A percentile compares a stretch with the other conserved stretches of the same genome.
These are phyloP conservation scores for Fusarium nematophilum DNA, from an alignment of 2,329 filamentous ascomycete genomes.

Conservation along the genomic window DNA sequence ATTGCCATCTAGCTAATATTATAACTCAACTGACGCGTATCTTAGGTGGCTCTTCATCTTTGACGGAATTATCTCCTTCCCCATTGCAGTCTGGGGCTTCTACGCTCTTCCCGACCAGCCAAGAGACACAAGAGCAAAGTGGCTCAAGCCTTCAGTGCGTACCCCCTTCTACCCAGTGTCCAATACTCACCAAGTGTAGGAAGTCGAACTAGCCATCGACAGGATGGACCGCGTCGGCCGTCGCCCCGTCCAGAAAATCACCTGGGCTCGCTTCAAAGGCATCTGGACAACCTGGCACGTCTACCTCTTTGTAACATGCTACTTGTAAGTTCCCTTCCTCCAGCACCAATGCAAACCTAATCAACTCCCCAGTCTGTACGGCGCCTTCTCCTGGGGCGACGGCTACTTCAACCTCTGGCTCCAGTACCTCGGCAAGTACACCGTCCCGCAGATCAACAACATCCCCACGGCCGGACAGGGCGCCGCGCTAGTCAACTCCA, in stretches of 20 bases:
- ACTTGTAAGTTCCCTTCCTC: slow-evolving; percentile 5
- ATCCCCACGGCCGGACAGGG: slow-evolving; percentile 51
- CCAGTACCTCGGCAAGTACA: slow-evolving; percentile 47
- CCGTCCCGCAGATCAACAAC: slow-evolving; percentile 54
- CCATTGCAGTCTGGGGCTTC: slow-evolving; percentile 32
- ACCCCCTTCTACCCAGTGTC: neutral
- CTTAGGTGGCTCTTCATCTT: slow-evolving; percentile 55
- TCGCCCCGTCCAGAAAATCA: slow-evolving; percentile 17
- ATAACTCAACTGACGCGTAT: neutral
- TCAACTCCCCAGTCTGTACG: slow-evolving; percentile 1
- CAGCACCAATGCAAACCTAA: neutral
- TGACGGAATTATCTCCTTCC: slow-evolving; percentile 41
- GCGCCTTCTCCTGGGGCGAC: slow-evolving; percentile 22
- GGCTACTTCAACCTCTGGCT: slow-evolving; percentile 54
- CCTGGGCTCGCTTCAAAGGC: slow-evolving; percentile 20
- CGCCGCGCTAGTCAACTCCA: slow-evolving; percentile 20
- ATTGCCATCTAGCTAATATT: fast-evolving
- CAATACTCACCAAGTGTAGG: slow-evolving; percentile 2
- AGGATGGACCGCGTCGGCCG: slow-evolving; percentile 21
- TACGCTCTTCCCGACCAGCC: slow-evolving; percentile 28
- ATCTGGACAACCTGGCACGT: slow-evolving; percentile 26
- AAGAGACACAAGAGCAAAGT: slow-evolving; percentile 17
- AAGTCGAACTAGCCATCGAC: slow-evolving; percentile 9
- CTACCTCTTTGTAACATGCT: slow-evolving; percentile 20
- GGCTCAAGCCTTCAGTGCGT: slow-evolving; percentile 12